A percentile compares a stretch with the other conserved stretches of the same genome.
Conservation (phyloP, 306 rosid genomes). For the Glycine soja region DNA sequence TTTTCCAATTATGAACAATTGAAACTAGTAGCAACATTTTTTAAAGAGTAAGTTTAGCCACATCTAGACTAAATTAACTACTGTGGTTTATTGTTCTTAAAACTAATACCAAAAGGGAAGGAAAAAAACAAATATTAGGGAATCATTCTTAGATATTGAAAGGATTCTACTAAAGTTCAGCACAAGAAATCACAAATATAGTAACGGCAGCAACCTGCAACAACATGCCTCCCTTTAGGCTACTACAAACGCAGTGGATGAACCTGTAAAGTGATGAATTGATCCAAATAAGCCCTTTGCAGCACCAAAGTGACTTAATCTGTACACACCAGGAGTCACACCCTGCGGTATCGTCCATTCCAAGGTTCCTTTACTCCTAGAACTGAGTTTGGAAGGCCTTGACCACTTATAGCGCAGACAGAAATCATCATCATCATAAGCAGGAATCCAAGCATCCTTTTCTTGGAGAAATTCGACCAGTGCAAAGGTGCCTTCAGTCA, state of each 20-base stretch:
- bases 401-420: constrained; percentile 92
- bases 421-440: constrained; percentile 90
- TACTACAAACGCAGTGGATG: constrained; percentile 83
- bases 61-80: too few species aligned
- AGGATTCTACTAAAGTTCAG: constrained; percentile 13
- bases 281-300: constrained; percentile 72
- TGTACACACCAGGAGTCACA: constrained; percentile 73
- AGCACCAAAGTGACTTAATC: constrained; percentile 88
- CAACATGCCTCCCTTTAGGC: constrained; percentile 46
- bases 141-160: constrained; percentile 13
- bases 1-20: too few species aligned
- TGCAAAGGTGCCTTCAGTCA: constrained; percentile 94
- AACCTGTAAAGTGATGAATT: constrained; percentile 76
- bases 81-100: too few species aligned
- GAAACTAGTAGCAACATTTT: too few species aligned
- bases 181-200: constrained; percentile 14
- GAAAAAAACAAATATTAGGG: too few species aligned
- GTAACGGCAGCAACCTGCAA: neutral
- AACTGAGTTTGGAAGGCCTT: constrained; percentile 69
- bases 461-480: constrained; percentile 76
- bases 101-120: too few species aligned
- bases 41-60: too few species aligned
- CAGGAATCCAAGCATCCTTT: constrained; percentile 75
- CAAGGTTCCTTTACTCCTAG: constrained; percentile 73
- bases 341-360: constrained; percentile 83